Conservation (phyloP, 2,329 filamentous ascomycete species). For the Penicillium digitatum region DNA sequence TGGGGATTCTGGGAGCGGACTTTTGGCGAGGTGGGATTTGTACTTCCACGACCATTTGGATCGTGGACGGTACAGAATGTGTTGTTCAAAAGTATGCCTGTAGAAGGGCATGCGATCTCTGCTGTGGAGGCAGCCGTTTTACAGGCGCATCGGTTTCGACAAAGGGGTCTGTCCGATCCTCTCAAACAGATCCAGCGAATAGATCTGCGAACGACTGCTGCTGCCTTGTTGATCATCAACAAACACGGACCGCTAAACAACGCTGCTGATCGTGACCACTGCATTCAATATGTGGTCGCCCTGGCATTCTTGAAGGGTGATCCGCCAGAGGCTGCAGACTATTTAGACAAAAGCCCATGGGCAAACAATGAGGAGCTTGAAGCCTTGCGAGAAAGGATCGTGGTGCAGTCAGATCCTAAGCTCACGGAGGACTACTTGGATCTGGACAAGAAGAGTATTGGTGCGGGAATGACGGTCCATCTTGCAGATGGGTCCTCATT, state of each 20-base stretch:
- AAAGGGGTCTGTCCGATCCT: constrained; percentile 9
- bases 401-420: constrained; percentile 22
- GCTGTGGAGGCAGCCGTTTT: constrained; percentile 33
- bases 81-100: constrained; percentile 27
- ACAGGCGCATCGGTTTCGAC: constrained; percentile 11
- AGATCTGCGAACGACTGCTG: constrained; percentile 28
- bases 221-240: constrained; percentile 34
- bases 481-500: constrained; percentile 24
- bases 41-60: constrained; percentile 17
- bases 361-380: constrained; percentile 18
- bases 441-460: constrained; percentile 24
- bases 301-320: constrained; percentile 32
- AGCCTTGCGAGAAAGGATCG: constrained; percentile 26
- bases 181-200: constrained; percentile 25
- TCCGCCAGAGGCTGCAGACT: constrained; percentile 25
- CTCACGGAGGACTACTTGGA: constrained; percentile 34
- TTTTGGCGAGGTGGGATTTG: constrained; percentile 20
- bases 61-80: constrained; percentile 24
- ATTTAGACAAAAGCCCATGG: constrained; percentile 27
- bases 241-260: constrained; percentile 29
- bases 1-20: constrained; percentile 37
- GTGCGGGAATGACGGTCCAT: constrained; percentile 25
- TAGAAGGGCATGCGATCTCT: constrained; percentile 35
- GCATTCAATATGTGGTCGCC: constrained; percentile 35
- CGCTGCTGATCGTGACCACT: constrained; percentile 37